Evolutionary conservation across 306 rosid species (phyloP), one percentile per base, ranked within the genome.

Genomic region (Trifolium fragiferum): DNA sequence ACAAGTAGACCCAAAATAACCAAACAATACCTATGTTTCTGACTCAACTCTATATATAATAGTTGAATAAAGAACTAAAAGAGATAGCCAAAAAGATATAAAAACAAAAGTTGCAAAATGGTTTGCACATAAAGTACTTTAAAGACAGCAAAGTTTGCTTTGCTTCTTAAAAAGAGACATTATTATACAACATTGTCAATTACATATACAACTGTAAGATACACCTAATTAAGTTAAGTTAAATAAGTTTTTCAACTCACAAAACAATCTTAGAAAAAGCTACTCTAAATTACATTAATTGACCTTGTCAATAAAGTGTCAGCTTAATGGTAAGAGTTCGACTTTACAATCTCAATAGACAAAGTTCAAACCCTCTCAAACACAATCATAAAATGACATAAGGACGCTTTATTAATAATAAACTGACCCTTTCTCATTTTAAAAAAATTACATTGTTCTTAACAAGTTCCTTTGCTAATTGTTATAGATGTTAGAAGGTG

Each of bases 161-260:
- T 70, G 30, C 66, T 64, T 70, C 74, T 54, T 60, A 15, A 12
- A 35, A 62, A 18, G 41, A 38, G 71, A 58, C 60, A 59, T 65
- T 14, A 25, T 25, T 16, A 70, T 77, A 57, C 35, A 65, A 58
- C 14, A 40, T 58, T 19, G 57, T 49, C 76, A 63, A 64, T 70
- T 66, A 15, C 3, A 30, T 62, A 61, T 21, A 16, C 27, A 37
- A 60, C 40, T 13, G 20, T 59, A 37, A 40, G 44, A 30, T n/a
- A 38, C 19, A 43, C 54, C 51, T 51, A 32, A 50, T 66, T 15
- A 57, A 58, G 49, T 66, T 15, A 57, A 58, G 49, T 43, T 66
- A 21, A 20, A 20, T 32, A 62, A 35, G 30, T 18, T 60, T 43
- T 12, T 38, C 35, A 32, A 68, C 8, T 18, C 50, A 50, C 16